phyloP scores from a whole-genome alignment of 805 yeast species.

The Teunomyces funiuensis region DNA sequence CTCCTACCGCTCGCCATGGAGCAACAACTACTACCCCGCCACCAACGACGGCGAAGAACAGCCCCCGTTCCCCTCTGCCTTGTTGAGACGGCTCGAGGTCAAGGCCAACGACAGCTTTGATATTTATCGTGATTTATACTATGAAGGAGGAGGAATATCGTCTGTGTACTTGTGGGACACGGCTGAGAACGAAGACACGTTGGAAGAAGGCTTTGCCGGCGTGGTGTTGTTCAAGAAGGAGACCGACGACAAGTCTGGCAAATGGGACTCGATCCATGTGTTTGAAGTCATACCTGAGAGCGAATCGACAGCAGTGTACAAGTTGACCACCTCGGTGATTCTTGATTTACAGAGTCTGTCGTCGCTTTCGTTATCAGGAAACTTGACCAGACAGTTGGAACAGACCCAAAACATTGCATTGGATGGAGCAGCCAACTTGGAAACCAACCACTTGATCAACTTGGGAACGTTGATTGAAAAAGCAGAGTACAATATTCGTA shows the following conservation, averaged over 20 bases:
- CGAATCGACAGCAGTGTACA: constrained; percentile 48
- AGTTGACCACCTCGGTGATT: constrained; percentile 84
- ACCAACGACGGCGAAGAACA: constrained; percentile 29
- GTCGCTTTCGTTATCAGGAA: constrained; percentile 65
- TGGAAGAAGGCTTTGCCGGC: constrained; percentile 75
- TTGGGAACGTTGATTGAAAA: constrained; percentile 86
- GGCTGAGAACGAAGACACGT: constrained; percentile 49
- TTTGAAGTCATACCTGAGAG: constrained; percentile 62
- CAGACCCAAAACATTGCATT: constrained; percentile 44
- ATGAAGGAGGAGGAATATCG: constrained; percentile 85
- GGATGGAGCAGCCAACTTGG: constrained; percentile 37
- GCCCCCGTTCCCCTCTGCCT: constrained; percentile 70
- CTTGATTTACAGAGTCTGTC: constrained; percentile 52
- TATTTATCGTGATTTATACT: constrained; percentile 87
- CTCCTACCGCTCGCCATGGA: constrained; percentile 88
- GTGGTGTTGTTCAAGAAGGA: constrained; percentile 82
- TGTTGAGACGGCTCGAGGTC: constrained; percentile 70
- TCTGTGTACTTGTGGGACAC: constrained; percentile 92
- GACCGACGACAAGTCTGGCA: constrained; percentile 49
- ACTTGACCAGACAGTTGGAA: constrained; percentile 79
- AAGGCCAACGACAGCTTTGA: constrained; percentile 90
- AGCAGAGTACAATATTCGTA: constrained; percentile 82
- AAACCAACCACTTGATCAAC: constrained; percentile 75
- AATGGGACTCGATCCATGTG: constrained; percentile 95
- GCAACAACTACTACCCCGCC: constrained; percentile 65